Base-by-base conservation (phyloP, 1,284 basidiomycete genomes). In the Dichomitus squalens region DNA sequence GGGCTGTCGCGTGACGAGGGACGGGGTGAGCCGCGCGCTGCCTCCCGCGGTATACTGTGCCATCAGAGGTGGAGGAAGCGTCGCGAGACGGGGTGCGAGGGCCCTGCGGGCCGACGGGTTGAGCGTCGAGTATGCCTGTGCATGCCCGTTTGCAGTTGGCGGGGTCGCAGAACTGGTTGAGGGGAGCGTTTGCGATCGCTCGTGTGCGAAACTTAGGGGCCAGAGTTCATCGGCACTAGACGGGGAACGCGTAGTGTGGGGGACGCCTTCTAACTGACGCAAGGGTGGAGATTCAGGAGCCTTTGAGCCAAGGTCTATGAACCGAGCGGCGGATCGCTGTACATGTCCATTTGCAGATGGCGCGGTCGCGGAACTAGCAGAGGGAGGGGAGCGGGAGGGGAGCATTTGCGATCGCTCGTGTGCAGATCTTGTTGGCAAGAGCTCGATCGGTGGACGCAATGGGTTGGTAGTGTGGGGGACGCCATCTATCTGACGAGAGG, bases 21-120 rank as follows among this genome's bases (percentile, higher is more conserved):
- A 79, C 14, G 83, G 84, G 3, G 80, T 81, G 2, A 85, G 70
- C 8, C 83, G 76, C 7, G 76, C 76, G 21, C 71, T 70, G 2
- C 71, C 71, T 33, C 72, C 68, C 2, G 71, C 66, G 34, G 68
- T 65, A 50, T 68, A 71, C 9, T 68, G 66, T 2, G 67, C 67
- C 69, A 72, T 72, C 66, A 71, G 66, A 7, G 71, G 70, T 2
- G 71, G 66, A 5, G 71, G 71, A 38, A 73, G 64, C 7, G 71
- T 72, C 40, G 70, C 69, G 7, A 72, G 67, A 7, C 71, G 69
- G 1, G 68, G 66, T 11, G 65, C 62, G 35, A 68, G 48, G 11
- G 58, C 58, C 18, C 65, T 53, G 35, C 79, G 68, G 12, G 23
- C 27, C 4, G 49, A 35, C 20, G 25, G 14, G 34, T 29, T 33